Conservation (phyloP, 441 rosid genomes). For the Eruca vesicaria region DNA sequence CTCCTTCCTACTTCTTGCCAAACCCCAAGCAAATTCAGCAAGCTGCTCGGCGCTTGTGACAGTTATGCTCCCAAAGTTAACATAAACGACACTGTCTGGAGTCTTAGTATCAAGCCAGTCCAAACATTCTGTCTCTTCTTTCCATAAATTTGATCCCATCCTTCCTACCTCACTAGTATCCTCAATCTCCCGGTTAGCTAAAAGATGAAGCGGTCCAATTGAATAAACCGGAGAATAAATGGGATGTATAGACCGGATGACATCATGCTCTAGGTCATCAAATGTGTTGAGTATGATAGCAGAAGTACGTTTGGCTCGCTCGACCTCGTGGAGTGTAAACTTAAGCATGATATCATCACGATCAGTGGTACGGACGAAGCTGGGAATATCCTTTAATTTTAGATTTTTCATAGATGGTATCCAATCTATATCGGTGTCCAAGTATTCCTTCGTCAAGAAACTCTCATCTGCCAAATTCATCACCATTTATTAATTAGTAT, state of each 20-base stretch:
- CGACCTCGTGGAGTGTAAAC: conserved; percentile 10
- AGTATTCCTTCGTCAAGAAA: not conserved
- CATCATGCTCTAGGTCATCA: conserved; percentile 31
- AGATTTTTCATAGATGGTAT: conserved; percentile 37
- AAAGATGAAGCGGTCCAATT: conserved; percentile 37
- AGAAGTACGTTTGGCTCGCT: conserved; percentile 22
- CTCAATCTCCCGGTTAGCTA: conserved; percentile 1
- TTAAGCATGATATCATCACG: conserved; percentile 27
- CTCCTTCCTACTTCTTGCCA: conserved; percentile 27
- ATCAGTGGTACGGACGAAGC: conserved; percentile 36
- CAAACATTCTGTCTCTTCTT: conserved; percentile 34
- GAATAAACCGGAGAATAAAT: conserved; percentile 29
- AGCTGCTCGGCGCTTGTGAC: conserved; percentile 30
- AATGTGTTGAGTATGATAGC: conserved; percentile 44
- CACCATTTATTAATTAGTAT: not conserved
- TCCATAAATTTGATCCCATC: conserved; percentile 38
- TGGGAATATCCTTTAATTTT: conserved; percentile 37
- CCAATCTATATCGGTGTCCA: conserved; percentile 35
- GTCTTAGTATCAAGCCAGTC: conserved; percentile 39
- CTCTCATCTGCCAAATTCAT: conserved; percentile 32
- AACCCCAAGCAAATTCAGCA: conserved; percentile 44
- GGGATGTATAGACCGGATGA: conserved; percentile 7
- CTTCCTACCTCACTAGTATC: conserved; percentile 7
- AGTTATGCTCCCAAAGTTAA: conserved; percentile 44
- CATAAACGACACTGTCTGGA: conserved; percentile 35